Evolutionary conservation across 1,139 yeast genomes (phyloP), one percentile per base, ranked within the genome.

Genomic region (Yamadazyma blattariae): DNA sequence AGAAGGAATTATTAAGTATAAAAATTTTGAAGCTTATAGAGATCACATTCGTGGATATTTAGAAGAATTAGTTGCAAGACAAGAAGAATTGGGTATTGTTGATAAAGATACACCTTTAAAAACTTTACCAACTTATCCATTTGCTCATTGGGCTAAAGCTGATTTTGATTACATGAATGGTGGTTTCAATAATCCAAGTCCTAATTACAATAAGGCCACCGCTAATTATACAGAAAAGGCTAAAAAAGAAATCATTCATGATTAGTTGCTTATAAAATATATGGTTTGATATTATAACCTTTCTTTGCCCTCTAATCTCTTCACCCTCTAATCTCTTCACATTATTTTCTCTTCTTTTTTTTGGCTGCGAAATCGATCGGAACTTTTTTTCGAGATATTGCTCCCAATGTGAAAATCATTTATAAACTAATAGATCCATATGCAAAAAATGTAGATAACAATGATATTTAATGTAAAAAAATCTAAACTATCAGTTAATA

Each of bases 51-150:
- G 67, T 6, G 77, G 74, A 2, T 81, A 80, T 50, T 64, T 82
- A 46, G 83, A 80, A 47, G 55, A 54, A 2, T 60, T 82, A 38
- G 72, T 81, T 29, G 56, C 74, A 41, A 65, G 83, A 27, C 90
- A 82, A 54, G 50, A 71, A 10, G 77, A 78, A 16, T 41, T 63
- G 42, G 85, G 85, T 0, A 48, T 82, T 10, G 79, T 82, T 20
- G 54, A 51, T 4, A 68, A 67, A 25, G 81, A 79, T 25, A 72
- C 81, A 1, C 84, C 83, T 2, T 50, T 80, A 20, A 74, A 70
- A 47, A 82, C 89, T 0, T 54, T 73, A 24, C 77, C 81, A 12
- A 63, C 78, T 2, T 82, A 82, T 51, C 89, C 89, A 19, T 82
- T 82, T 57, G 74, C 75, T 3, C 58, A 62, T 44, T 69, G 74